Conservation (phyloP, 352 stramenopile species). For the Globisporangium canariense region DNA sequence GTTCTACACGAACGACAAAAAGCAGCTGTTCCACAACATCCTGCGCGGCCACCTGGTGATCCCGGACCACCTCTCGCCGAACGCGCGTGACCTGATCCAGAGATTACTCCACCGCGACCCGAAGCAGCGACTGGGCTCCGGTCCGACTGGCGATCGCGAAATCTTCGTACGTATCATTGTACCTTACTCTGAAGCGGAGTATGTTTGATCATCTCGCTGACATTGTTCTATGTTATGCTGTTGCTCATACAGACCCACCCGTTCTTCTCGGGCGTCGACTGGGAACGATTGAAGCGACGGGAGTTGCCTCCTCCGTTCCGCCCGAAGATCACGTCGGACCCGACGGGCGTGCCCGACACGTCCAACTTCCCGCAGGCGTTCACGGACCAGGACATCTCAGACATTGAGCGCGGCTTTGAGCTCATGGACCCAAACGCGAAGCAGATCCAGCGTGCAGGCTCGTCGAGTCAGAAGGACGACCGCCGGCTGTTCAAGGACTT, state of each 20-base stretch:
- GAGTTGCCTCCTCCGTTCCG: constrained; percentile 82
- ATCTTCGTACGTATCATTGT: constrained; percentile 60
- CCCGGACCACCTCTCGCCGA: constrained; percentile 69
- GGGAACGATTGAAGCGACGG: constrained; percentile 75
- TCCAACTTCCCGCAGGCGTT: constrained; percentile 87
- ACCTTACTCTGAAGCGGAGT: background rate
- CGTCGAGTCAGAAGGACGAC: constrained; percentile 56
- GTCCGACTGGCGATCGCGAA: constrained; percentile 68
- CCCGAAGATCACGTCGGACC: constrained; percentile 76
- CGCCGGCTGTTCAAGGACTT: constrained; percentile 84
- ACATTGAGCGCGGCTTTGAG: constrained; percentile 79
- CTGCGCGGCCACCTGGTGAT: constrained; percentile 78
- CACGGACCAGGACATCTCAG: constrained; percentile 84
- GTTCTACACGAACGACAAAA: constrained; percentile 89
- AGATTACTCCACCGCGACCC: constrained; percentile 76
- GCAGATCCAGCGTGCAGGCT: constrained; percentile 54
- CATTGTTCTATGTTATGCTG: background rate
- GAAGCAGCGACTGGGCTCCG: constrained; percentile 75
- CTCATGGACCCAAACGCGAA: constrained; percentile 44
- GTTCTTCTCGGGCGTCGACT: constrained; percentile 87
- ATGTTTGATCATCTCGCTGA: background rate
- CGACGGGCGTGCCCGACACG: constrained; percentile 69
- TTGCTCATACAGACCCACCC: constrained; percentile 38
- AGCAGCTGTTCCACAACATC: constrained; percentile 90
- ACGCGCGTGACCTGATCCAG: constrained; percentile 77